phyloP scores from a whole-genome alignment of 768 basidiomycete genomes.

The Leccinum olivaceopallidum region DNA sequence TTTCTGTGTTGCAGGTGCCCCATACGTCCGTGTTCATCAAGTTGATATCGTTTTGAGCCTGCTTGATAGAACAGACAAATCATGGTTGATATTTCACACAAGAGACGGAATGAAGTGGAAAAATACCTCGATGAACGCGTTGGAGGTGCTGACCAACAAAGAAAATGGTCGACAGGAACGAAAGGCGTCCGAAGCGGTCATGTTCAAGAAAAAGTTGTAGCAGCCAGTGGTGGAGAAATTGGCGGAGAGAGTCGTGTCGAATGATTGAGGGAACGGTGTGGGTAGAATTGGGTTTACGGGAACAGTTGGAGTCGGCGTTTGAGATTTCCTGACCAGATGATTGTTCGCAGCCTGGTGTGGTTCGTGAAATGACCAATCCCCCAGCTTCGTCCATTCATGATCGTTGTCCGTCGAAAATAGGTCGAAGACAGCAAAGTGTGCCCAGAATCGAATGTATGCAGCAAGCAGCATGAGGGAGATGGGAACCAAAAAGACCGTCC shows the following conservation, averaged over 20 bases:
- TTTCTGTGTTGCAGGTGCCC: constrained; percentile 75
- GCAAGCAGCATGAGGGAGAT: constrained; percentile 55
- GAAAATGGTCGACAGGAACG: constrained; percentile 79
- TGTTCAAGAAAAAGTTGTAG: constrained; percentile 71
- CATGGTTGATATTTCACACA: constrained; percentile 1
- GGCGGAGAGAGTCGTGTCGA: constrained; percentile 58
- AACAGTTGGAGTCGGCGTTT: constrained; percentile 27
- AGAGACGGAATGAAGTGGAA: background rate
- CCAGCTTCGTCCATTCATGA: constrained; percentile 27
- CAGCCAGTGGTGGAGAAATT: constrained; percentile 71
- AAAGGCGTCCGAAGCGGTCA: constrained; percentile 63
- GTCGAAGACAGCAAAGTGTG: constrained; percentile 50
- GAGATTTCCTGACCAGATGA: constrained; percentile 13
- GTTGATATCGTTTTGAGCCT: constrained; percentile 67
- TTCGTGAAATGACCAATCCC: constrained; percentile 44
- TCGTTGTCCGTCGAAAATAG: constrained; percentile 32
- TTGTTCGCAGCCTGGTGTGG: constrained; percentile 33
- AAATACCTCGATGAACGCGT: constrained; percentile 55
- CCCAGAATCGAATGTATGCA: constrained; percentile 48
- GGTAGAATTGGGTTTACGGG: constrained; percentile 51
- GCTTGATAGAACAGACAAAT: constrained; percentile 18
- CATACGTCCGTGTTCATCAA: constrained; percentile 68
- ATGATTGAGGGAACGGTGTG: constrained; percentile 76
- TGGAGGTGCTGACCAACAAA: constrained; percentile 56
- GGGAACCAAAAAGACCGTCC: constrained; percentile 58